A percentile compares a stretch with the other conserved stretches of the same genome.
These are phyloP conservation scores for Kwoniella mangroviensis DNA, from an alignment of 768 basidiomycete species.

Conservation along the genomic window DNA sequence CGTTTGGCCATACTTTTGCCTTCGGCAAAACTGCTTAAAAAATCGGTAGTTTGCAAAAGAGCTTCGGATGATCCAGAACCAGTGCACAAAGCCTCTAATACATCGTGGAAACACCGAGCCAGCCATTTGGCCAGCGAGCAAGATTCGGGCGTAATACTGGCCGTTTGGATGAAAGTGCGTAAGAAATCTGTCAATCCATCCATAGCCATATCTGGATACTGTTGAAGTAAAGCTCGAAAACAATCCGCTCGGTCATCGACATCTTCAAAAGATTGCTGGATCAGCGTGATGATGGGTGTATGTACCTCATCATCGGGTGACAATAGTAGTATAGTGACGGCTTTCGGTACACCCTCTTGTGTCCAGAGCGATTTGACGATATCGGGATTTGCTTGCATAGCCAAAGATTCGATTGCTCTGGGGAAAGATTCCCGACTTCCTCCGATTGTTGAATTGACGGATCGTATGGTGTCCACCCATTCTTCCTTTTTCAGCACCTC, in stretches of 20 bases:
- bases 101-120: slow-evolving; percentile 88
- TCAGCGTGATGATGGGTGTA: slow-evolving; percentile 74
- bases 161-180: slow-evolving; percentile 68
- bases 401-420: slow-evolving; percentile 67
- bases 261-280: slow-evolving; percentile 81
- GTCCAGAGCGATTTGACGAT: slow-evolving; percentile 65
- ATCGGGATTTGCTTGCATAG: slow-evolving; percentile 67
- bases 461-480: slow-evolving; percentile 61
- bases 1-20: slow-evolving; percentile 60
- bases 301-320: slow-evolving; percentile 80
- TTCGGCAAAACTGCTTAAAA: slow-evolving; percentile 44
- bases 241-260: slow-evolving; percentile 85
- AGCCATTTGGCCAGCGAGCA: slow-evolving; percentile 85
- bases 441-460: slow-evolving; percentile 68
- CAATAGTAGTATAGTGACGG: slow-evolving; percentile 72
- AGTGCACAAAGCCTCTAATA: slow-evolving; percentile 80
- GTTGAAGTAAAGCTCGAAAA: slow-evolving; percentile 75
- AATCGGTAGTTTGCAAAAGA: slow-evolving; percentile 61
- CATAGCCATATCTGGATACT: slow-evolving; percentile 69
- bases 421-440: slow-evolving; percentile 69
- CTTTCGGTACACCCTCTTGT: slow-evolving; percentile 65
- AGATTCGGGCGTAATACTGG: slow-evolving; percentile 75
- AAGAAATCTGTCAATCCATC: slow-evolving; percentile 75
- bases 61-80: slow-evolving; percentile 66
- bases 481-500: slow-evolving; percentile 45